Evolutionary conservation across 2,329 filamentous ascomycete species (phyloP), one percentile per base, ranked within the genome.

Genomic region (Talaromyces sp.): DNA sequence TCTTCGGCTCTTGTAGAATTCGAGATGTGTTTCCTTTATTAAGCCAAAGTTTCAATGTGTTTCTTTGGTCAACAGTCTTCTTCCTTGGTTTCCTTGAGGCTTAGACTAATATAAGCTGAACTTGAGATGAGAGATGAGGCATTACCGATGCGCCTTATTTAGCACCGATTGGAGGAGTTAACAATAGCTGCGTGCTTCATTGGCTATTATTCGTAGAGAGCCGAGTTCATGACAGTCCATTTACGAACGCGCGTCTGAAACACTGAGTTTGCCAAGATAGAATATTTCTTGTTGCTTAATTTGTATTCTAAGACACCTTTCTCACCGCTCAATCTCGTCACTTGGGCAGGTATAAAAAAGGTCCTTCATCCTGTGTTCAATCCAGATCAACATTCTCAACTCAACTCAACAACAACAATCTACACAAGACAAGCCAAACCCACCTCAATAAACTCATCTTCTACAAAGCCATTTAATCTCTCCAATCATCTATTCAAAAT

Each of bases 401-500:
- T 42, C 22, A 22, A 22, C 36, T 42, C n/a, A 47, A 47, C 13
- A 36, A 36, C 33, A 36, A 2, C 33, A 22, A 47, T 47, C 8
- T 8, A 30, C 28, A 22, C 19, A 47, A 25, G 19, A 25, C 9
- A 47, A 47, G 7, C n/a, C 8, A 47, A 47, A 25, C 17, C 11
- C 11, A 22, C 44, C n/a, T 22, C 36, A 39, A 39, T 15, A 39
- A 39, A n/a, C 4, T 7, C 36, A 39, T n/a, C 13, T n/a, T 39
- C 17, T 39, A 47, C 44, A 25, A 47, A 47, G 1, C n/a, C 2
- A 9, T 19, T 44, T 11, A 25, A 13, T 1, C 11, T 25, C n/a
- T 22, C 11, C 9, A 47, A 25, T 13, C 19, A 25, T 47, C 22
- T 22, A 53, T 53, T 54, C 55, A 58, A 61, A 42, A 61, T 61